These are phyloP conservation scores for Symbiodinium natans DNA, from an alignment of 73 alveolate genomes.

Conservation along the genomic window DNA sequence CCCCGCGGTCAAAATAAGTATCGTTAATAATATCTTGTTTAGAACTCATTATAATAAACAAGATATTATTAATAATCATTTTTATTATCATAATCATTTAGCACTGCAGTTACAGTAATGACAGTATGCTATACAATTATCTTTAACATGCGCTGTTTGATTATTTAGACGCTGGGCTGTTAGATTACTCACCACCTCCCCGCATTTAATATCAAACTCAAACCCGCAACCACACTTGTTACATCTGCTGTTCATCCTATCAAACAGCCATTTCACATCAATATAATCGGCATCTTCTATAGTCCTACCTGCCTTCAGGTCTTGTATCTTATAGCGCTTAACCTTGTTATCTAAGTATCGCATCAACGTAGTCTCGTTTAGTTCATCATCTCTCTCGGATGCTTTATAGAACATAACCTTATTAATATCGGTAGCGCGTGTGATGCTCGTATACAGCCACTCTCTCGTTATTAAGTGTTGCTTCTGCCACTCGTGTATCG, in stretches of 20 bases:
- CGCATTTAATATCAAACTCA: background rate
- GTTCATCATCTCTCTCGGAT: background rate
- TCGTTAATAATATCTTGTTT: background rate
- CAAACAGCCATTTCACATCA: constrained; percentile 14
- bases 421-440: background rate
- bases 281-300: constrained; percentile 3
- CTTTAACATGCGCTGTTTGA: background rate
- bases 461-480: background rate
- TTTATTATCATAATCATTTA: background rate
- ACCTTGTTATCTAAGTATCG: constrained; percentile 36
- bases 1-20: background rate
- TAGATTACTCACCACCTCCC: background rate
- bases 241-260: constrained; percentile 29
- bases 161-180: background rate
- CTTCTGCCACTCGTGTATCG: background rate
- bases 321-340: background rate
- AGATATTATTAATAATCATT: background rate
- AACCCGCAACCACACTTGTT: constrained; percentile 36
- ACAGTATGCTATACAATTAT: background rate
- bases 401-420: background rate
- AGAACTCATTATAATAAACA: background rate
- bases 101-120: background rate
- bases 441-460: background rate
- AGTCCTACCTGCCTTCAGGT: background rate
- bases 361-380: background rate